Evolutionary conservation across 1,284 basidiomycete species (phyloP).

Genomic region (Rhodotorula sp.): DNA sequence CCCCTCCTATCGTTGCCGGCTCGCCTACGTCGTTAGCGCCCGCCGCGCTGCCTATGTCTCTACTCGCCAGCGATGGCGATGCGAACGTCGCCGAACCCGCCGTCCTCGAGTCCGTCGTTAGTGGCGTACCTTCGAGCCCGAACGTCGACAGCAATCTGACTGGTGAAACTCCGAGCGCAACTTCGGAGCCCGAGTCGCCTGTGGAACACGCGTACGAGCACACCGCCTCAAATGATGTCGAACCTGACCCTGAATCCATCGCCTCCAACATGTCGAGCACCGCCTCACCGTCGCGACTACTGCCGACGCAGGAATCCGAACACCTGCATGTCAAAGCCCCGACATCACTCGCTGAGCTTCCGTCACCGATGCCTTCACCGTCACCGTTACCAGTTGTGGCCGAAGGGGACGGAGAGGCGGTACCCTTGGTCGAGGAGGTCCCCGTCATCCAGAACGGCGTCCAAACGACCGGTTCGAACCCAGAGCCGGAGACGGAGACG

Average conservation of each 20-base stretch:
- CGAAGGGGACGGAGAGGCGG: neutral
- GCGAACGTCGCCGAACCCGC: too few species aligned
- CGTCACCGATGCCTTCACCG: conserved; percentile 15
- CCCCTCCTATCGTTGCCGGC: neutral
- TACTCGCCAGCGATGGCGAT: too few species aligned
- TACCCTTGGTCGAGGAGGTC: too few species aligned
- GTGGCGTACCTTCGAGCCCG: too few species aligned
- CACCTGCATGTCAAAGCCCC: conserved; percentile 18
- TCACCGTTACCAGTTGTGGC: neutral
- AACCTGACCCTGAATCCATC: too few species aligned
- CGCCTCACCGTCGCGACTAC: too few species aligned
- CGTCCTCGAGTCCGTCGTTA: too few species aligned
- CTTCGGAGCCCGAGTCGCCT: too few species aligned
- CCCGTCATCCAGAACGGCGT: neutral
- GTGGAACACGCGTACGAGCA: neutral
- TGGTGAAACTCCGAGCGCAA: too few species aligned
- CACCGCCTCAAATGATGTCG: neutral
- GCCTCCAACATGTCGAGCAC: too few species aligned
- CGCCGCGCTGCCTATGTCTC: too few species aligned
- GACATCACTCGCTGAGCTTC: neutral
- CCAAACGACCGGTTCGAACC: neutral
- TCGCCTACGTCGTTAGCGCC: neutral
- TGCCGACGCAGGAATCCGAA: conserved; percentile 15
- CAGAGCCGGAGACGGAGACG: neutral
- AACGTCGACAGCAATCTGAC: too few species aligned